Conservation (phyloP, 1,139 yeast genomes). For the Saccharomyces hybrid region DNA sequence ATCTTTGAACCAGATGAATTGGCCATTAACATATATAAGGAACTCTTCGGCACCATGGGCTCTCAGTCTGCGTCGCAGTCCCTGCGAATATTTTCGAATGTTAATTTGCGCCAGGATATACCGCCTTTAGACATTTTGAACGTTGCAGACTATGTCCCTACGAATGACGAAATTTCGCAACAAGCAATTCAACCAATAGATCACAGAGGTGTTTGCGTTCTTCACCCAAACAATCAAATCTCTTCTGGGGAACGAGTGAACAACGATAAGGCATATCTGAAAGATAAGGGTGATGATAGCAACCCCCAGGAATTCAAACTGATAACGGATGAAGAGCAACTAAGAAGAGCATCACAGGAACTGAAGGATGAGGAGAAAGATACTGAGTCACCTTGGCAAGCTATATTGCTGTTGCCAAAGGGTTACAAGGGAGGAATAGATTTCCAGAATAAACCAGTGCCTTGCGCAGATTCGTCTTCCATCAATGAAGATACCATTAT, state of each 20-base stretch:
- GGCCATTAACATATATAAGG: slow-evolving; percentile 19
- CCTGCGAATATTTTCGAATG: slow-evolving; percentile 19
- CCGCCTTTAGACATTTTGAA: slow-evolving; percentile 5
- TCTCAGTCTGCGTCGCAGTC: slow-evolving; percentile 24
- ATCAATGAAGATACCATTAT: slow-evolving; percentile 4
- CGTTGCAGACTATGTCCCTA: slow-evolving; percentile 7
- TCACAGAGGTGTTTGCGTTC: not conserved
- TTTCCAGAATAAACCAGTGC: slow-evolving; percentile 5
- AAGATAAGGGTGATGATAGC: not conserved
- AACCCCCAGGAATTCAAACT: slow-evolving; percentile 13
- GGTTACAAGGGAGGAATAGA: slow-evolving; percentile 15
- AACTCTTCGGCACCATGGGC: slow-evolving; percentile 22
- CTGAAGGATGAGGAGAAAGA: slow-evolving; percentile 12
- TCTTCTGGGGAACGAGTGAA: not conserved
- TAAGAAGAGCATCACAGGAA: slow-evolving; percentile 16
- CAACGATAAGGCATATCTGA: not conserved
- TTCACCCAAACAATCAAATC: not conserved
- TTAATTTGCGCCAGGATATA: slow-evolving; percentile 4
- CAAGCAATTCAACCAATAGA: slow-evolving; percentile 7
- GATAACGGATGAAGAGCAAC: slow-evolving; percentile 21
- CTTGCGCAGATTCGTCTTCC: slow-evolving; percentile 1
- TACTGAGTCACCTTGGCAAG: slow-evolving; percentile 20
- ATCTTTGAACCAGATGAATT: slow-evolving; percentile 27
- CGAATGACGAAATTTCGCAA: slow-evolving; percentile 10
- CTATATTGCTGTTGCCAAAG: slow-evolving; percentile 26